A percentile compares a stretch with the other conserved stretches of the same genome.
Evolutionary conservation across 2,329 filamentous ascomycete species (phyloP).

Genomic region (Cryphonectria nitschkei): DNA sequence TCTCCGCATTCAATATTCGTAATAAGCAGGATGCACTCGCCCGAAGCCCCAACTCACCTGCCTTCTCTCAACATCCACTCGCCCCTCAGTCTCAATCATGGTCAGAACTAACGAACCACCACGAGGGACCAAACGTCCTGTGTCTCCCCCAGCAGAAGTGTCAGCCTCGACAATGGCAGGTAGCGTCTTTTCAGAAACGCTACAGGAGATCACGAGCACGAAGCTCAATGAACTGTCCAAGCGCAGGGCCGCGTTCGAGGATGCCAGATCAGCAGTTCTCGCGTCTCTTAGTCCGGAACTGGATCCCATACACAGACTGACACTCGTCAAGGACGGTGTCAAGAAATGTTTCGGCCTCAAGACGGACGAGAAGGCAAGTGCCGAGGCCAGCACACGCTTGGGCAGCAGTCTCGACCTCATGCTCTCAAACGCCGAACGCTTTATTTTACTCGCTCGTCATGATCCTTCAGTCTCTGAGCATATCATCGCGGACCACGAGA

Average conservation of each 20-base stretch:
- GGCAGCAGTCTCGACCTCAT: slow-evolving; percentile 38
- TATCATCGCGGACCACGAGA: slow-evolving; percentile 41
- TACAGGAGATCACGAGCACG: slow-evolving; percentile 48
- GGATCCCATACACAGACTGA: slow-evolving; percentile 38
- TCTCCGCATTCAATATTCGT: not conserved
- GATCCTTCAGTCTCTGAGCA: slow-evolving; percentile 46
- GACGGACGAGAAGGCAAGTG: slow-evolving; percentile 57
- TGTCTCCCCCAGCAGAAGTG: not conserved
- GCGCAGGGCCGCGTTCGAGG: slow-evolving; percentile 43
- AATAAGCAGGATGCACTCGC: not conserved
- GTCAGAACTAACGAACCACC: not conserved
- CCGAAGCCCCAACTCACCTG: not conserved
- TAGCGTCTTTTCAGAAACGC: slow-evolving; percentile 47
- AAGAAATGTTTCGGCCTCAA: slow-evolving; percentile 42
- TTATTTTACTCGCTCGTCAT: slow-evolving; percentile 44
- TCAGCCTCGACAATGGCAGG: slow-evolving; percentile 30
- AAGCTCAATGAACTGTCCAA: slow-evolving; percentile 50
- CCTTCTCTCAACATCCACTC: not conserved
- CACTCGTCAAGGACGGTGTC: slow-evolving; percentile 40
- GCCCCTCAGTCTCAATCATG: not conserved
- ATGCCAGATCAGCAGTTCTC: slow-evolving; percentile 39
- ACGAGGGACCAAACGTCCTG: not conserved
- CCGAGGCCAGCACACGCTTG: slow-evolving; percentile 42
- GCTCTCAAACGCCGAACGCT: slow-evolving; percentile 45
- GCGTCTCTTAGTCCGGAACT: slow-evolving; percentile 34